Percentiles rank a stretch among this genome's conserved stretches.
These are phyloP conservation scores for Cercospora citrullina DNA, from an alignment of 2,329 filamentous ascomycete genomes.

Conservation along the genomic window DNA sequence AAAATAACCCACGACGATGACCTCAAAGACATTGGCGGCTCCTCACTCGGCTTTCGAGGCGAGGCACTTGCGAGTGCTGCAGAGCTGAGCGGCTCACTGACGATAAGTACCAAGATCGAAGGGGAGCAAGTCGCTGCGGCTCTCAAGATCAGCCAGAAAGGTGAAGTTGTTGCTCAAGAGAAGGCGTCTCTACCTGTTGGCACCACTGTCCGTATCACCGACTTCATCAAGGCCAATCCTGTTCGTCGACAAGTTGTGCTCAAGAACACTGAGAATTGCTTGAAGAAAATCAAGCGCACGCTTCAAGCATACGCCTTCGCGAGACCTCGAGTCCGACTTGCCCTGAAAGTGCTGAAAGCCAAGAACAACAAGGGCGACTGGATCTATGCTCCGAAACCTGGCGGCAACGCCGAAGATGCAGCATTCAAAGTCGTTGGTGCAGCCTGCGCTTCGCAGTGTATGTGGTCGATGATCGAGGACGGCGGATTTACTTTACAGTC, in stretches of 20 bases:
- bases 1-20: constrained; percentile 68
- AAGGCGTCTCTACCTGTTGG: constrained; percentile 62
- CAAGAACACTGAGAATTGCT: constrained; percentile 58
- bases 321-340: constrained; percentile 61
- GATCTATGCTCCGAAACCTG: constrained; percentile 61
- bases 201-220: constrained; percentile 63
- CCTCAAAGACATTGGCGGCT: constrained; percentile 56
- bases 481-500: constrained; percentile 55
- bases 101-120: constrained; percentile 63
- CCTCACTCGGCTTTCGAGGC: constrained; percentile 72
- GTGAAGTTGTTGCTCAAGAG: constrained; percentile 44
- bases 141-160: constrained; percentile 54
- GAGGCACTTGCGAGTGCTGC: constrained; percentile 69
- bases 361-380: constrained; percentile 56
- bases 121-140: constrained; percentile 60
- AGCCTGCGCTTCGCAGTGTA: constrained; percentile 57
- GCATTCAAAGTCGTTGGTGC: constrained; percentile 62
- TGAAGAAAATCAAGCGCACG: constrained; percentile 60
- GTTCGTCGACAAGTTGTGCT: constrained; percentile 62
- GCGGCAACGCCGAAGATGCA: constrained; percentile 57
- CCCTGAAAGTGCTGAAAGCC: constrained; percentile 59
- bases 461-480: constrained; percentile 42
- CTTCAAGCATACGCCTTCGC: constrained; percentile 67
- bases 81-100: constrained; percentile 57
- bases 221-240: constrained; percentile 62